Conservation (phyloP, 345 rosid genomes). For the Bruguiera sexangula region DNA sequence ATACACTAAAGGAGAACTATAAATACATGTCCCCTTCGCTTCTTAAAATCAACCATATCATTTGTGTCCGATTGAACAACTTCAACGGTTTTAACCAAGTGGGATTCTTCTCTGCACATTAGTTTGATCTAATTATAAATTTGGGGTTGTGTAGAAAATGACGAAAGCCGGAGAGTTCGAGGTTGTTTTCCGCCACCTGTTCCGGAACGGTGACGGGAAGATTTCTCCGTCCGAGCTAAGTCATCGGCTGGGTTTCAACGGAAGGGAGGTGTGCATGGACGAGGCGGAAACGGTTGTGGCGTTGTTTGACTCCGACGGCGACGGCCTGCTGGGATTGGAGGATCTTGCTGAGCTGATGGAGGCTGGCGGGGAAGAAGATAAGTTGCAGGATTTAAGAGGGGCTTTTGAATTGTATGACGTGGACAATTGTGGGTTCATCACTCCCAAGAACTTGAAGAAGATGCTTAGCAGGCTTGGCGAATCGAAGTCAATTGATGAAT, state of each 20-base stretch:
- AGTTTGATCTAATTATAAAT: neutral
- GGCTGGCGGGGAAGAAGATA: conserved; percentile 43
- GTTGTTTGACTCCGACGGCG: conserved; percentile 41
- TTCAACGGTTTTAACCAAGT: too few relatives aligned
- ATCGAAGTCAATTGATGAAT: conserved; percentile 37
- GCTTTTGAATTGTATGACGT: conserved; percentile 45
- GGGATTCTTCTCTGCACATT: too few relatives aligned
- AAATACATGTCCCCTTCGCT: too few relatives aligned
- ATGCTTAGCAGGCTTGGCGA: conserved; percentile 48
- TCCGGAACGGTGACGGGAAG: conserved; percentile 45
- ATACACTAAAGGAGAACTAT: neutral
- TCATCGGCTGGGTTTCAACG: conserved; percentile 24
- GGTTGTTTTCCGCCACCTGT: conserved; percentile 32
- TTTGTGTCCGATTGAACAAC: too few relatives aligned
- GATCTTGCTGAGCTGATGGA: conserved; percentile 47
- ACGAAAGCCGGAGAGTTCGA: conserved; percentile 15
- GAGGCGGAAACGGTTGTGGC: conserved; percentile 35
- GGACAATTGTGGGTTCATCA: conserved; percentile 42
- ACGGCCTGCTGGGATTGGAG: conserved; percentile 44
- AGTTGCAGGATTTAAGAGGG: conserved; percentile 36
- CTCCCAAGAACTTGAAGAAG: conserved; percentile 29
- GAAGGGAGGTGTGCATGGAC: conserved; percentile 21
- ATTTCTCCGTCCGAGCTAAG: conserved; percentile 42
- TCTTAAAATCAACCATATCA: too few relatives aligned
- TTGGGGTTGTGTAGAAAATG: neutral